Conservation (phyloP, 2,329 filamentous ascomycete genomes). For the Neofusicoccum ribis region DNA sequence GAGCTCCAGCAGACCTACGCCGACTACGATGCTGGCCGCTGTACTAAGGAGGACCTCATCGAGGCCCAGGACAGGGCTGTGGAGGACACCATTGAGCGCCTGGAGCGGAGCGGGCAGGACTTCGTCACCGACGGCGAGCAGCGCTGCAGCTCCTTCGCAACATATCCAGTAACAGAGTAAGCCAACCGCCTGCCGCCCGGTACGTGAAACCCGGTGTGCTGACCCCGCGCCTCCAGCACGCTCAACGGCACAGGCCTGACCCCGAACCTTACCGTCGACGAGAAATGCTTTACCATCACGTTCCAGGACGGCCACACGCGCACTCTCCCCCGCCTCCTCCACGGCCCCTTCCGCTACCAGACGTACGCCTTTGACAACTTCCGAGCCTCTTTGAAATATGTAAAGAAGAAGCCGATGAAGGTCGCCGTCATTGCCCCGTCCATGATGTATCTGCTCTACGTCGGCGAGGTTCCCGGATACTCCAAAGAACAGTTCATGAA, state of each 20-base stretch:
- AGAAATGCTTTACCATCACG: conserved; percentile 18
- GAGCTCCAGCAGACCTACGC: conserved; percentile 19
- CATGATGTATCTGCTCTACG: conserved; percentile 19
- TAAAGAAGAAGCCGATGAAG: conserved; percentile 15
- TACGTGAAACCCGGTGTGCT: background rate
- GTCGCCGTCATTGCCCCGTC: conserved; percentile 16
- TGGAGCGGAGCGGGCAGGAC: conserved; percentile 14
- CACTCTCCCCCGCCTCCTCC: conserved; percentile 11
- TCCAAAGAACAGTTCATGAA: conserved; percentile 16
- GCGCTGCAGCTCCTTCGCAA: conserved; percentile 16
- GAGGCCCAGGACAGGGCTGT: conserved; percentile 5
- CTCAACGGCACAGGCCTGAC: conserved; percentile 16
- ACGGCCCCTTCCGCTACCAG: conserved; percentile 16
- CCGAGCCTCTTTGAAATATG: background rate
- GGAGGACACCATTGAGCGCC: conserved; percentile 12
- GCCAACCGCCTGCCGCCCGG: background rate
- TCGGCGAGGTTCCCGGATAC: conserved; percentile 17
- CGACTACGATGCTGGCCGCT: conserved; percentile 14
- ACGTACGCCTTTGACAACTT: conserved; percentile 15
- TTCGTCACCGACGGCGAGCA: conserved; percentile 17
- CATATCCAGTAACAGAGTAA: conserved; percentile 18
- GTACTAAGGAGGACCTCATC: conserved; percentile 4
- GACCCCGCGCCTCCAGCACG: background rate
- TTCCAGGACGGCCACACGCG: conserved; percentile 20
- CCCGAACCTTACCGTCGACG: conserved; percentile 9